Evolutionary conservation across 257 asterid species (phyloP).

Genomic region (Verbena officinalis): DNA sequence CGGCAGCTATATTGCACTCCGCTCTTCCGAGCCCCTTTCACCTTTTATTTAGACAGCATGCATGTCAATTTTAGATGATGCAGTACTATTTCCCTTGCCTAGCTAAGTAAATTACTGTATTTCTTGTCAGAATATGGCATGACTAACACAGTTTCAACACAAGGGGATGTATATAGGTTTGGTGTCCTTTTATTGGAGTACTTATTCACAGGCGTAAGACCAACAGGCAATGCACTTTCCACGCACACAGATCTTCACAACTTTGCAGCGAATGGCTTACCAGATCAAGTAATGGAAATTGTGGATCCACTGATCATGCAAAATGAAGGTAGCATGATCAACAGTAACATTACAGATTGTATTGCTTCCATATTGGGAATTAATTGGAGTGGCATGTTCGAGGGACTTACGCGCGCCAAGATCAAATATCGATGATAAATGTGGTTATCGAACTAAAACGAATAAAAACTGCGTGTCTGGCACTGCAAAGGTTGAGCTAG

Average conservation of each 20-base stretch:
- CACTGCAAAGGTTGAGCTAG: too few species aligned
- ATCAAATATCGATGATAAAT: conserved; percentile 27
- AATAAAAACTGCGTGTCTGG: neutral
- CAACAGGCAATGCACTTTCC: conserved; percentile 25
- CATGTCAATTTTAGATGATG: too few species aligned
- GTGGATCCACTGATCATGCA: neutral
- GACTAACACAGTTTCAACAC: conserved; percentile 18
- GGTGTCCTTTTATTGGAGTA: conserved; percentile 38
- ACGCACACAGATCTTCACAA: neutral
- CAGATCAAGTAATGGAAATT: too few species aligned
- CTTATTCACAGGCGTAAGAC: conserved; percentile 31
- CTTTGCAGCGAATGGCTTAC: too few species aligned
- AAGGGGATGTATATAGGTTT: conserved; percentile 37
- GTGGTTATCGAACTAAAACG: conserved; percentile 16
- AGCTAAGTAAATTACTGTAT: neutral
- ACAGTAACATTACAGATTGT: neutral
- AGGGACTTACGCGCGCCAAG: conserved; percentile 13
- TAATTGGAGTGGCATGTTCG: conserved; percentile 30
- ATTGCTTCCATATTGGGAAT: conserved; percentile 14
- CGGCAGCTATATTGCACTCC: too few species aligned
- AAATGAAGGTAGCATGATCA: neutral
- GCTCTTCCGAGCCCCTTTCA: too few species aligned
- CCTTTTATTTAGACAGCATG: too few species aligned
- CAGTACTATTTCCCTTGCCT: neutral
- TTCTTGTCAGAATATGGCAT: conserved; percentile 32